Base-by-base conservation (phyloP, 163 green algal species). In the Chloroidium sp. region DNA sequence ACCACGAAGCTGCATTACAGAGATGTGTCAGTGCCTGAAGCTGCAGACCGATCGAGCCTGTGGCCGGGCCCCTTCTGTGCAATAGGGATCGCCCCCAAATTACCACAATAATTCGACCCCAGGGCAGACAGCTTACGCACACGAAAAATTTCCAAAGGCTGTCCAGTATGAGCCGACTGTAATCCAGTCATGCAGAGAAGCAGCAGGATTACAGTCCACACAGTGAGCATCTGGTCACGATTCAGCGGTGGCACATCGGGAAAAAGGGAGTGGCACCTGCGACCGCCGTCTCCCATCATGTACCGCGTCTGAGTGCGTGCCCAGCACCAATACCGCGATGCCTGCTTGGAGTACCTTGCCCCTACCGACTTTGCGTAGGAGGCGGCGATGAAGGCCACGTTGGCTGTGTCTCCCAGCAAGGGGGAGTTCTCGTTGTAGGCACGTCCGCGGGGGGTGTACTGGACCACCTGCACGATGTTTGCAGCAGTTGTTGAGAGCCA, bases 391-490 rank as follows among this genome's bases (percentile, higher is more conserved):
- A 87, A 83, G 59, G 81, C 83, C 1, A 75, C 83, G 57, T 87
- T 87, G 14, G 78, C 78, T 3, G 83, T 87, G 60, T 59, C 69
- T 12, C 78, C 83, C 74, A 84, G 78, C 36, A 74, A 68, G 60
- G 62, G 62, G 36, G 69, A 76, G 69, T 82, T 79, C 60, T 74
- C 77, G 75, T 92, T 92, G 80, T 82, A 92, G 10, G 87, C 86
- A 8, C 89, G 82, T 61, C 89, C 89, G 10, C 69, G 58, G 2
- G 69, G 74, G 4, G 87, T 91, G 82, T 89, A 90, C 74, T 85
- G 79, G 80, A 89, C 84, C 4, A 84, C 79, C 74, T 89, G 79
- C 88, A 36, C 36, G 36, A 36, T 36, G 36, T 36, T 36, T 36
- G 36, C 36, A 36, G 36, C 36, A 36, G 36, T 36, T 36, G 36